These are phyloP conservation scores for Colletotrichum orbiculare DNA, from an alignment of 2,329 filamentous ascomycete genomes.

Conservation along the genomic window DNA sequence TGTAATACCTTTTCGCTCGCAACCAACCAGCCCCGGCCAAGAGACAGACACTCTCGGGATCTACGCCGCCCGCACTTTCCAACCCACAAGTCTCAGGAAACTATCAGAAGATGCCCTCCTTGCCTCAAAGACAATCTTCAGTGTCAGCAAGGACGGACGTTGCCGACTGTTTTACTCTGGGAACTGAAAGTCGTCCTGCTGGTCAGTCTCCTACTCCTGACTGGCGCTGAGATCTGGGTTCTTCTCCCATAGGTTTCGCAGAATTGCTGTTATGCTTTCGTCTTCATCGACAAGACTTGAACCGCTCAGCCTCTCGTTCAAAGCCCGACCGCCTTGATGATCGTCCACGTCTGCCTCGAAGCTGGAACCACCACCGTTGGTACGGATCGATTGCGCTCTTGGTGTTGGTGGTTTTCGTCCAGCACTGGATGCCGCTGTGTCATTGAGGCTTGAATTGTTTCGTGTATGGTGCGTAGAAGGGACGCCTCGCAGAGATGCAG, in stretches of 20 bases:
- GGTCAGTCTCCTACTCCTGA: constrained; percentile 51
- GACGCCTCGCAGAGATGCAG: constrained; percentile 38
- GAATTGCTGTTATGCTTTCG: constrained; percentile 60
- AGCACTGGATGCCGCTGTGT: constrained; percentile 18
- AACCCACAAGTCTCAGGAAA: no score
- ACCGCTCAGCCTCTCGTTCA: constrained; percentile 56
- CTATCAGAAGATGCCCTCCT: no score
- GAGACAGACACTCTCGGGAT: no score
- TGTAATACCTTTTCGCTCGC: no score
- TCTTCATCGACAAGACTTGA: constrained; percentile 62
- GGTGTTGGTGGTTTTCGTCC: constrained; percentile 44
- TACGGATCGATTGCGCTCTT: constrained; percentile 50
- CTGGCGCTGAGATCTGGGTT: constrained; percentile 67
- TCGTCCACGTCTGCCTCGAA: constrained; percentile 58
- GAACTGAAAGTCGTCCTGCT: no score
- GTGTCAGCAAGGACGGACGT: background rate
- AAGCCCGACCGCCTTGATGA: constrained; percentile 46
- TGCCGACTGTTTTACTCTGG: background rate
- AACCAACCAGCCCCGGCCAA: no score
- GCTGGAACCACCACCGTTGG: constrained; percentile 55
- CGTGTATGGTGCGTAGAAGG: constrained; percentile 48
- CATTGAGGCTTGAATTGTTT: constrained; percentile 48
- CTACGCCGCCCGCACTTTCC: no score
- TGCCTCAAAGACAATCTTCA: background rate
- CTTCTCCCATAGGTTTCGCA: constrained; percentile 73